Percentiles rank a stretch among this genome's conserved stretches.
Conservation (phyloP, 768 basidiomycete species). For the Podaxis carcinomalis region DNA sequence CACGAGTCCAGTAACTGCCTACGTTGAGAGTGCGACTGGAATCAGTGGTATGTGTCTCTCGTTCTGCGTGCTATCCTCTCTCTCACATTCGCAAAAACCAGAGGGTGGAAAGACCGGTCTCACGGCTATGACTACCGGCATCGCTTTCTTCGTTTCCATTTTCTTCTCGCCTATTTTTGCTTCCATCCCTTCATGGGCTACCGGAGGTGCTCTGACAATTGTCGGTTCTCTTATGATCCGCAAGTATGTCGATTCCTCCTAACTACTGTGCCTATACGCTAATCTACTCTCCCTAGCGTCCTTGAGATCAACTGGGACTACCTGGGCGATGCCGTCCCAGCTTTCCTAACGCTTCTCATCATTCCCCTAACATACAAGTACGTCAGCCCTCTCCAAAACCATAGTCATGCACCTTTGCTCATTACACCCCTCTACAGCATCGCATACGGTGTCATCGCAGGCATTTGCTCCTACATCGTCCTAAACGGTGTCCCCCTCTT, state of each 20-base stretch:
- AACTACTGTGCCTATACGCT: not conserved
- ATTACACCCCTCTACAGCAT: slow-evolving; percentile 44
- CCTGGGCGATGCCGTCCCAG: slow-evolving; percentile 81
- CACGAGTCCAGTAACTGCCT: slow-evolving; percentile 78
- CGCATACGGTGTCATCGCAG: slow-evolving; percentile 85
- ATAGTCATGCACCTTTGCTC: not conserved
- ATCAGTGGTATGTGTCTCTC: slow-evolving; percentile 50
- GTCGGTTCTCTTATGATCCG: slow-evolving; percentile 89
- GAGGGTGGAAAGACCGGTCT: slow-evolving; percentile 90
- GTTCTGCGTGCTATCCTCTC: not conserved
- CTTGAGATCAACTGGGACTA: slow-evolving; percentile 89
- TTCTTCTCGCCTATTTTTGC: slow-evolving; percentile 91
- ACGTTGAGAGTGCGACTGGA: slow-evolving; percentile 79
- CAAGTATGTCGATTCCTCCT: slow-evolving; percentile 44
- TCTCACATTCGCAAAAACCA: slow-evolving; percentile 13
- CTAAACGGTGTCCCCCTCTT: slow-evolving; percentile 68
- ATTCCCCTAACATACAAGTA: slow-evolving; percentile 80
- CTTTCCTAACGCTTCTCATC: slow-evolving; percentile 76
- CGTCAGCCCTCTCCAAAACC: not conserved
- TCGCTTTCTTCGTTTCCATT: slow-evolving; percentile 78
- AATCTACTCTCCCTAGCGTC: slow-evolving; percentile 37
- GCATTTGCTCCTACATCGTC: slow-evolving; percentile 63
- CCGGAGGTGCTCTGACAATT: slow-evolving; percentile 79
- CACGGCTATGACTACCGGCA: slow-evolving; percentile 66
- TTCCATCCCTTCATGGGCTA: slow-evolving; percentile 84